A percentile compares a stretch with the other conserved stretches of the same genome.
Conservation (phyloP, 768 basidiomycete species). For the Xerocomellus chrysenteron region DNA sequence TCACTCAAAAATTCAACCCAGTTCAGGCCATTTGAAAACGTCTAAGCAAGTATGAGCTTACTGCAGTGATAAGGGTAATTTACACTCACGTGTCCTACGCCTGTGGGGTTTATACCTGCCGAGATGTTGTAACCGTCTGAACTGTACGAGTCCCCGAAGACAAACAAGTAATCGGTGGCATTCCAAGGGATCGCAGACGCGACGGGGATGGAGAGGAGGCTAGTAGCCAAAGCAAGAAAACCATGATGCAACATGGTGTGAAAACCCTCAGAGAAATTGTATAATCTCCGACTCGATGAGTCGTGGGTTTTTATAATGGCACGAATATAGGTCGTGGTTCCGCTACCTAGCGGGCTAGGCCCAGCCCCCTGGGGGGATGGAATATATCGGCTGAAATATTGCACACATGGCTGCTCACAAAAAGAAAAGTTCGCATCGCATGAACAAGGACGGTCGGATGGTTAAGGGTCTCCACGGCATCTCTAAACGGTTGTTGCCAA, state of each 20-base stretch:
- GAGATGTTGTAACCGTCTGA: conserved; percentile 60
- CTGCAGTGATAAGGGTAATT: background rate
- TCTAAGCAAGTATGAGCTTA: conserved; percentile 33
- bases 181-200: conserved; percentile 43
- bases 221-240: background rate
- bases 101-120: conserved; percentile 50
- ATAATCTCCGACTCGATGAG: background rate
- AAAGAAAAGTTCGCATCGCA: background rate
- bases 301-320: conserved; percentile 8
- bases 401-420: background rate
- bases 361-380: background rate
- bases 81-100: conserved; percentile 48
- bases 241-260: conserved; percentile 11
- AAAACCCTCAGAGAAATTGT: background rate
- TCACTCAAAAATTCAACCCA: conserved; percentile 58
- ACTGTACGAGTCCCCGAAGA: conserved; percentile 66
- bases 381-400: background rate
- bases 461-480: too few species aligned
- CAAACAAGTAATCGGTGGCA: conserved; percentile 53
- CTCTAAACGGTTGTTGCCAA: background rate
- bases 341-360: background rate
- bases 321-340: background rate
- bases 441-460: background rate
- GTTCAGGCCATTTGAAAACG: conserved; percentile 61
- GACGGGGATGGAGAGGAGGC: conserved; percentile 7